These are phyloP conservation scores for Vachellia pachyceras DNA, from an alignment of 306 rosid species.

Conservation along the genomic window DNA sequence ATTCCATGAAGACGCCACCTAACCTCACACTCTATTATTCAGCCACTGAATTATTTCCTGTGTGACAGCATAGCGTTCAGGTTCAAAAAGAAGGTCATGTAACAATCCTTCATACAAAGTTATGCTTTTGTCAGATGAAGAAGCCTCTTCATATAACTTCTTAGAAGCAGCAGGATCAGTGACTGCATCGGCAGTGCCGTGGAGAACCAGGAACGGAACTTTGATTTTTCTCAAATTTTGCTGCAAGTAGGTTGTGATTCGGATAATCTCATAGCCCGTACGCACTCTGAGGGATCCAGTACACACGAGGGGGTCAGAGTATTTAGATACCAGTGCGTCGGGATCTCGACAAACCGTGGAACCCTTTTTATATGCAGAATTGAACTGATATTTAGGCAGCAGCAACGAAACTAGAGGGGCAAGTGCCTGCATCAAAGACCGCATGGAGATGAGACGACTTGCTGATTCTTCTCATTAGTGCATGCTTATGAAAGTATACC, in stretches of 20 bases:
- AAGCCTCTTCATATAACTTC: slow-evolving; percentile 74
- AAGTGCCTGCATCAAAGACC: slow-evolving; percentile 55
- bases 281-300: slow-evolving; percentile 76
- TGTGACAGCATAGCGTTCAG: slow-evolving; percentile 64
- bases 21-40: slow-evolving; percentile 54
- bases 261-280: slow-evolving; percentile 85
- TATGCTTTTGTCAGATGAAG: slow-evolving; percentile 77
- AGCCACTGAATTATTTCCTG: slow-evolving; percentile 76
- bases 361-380: slow-evolving; percentile 70
- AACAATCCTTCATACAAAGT: slow-evolving; percentile 68
- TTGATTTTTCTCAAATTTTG: slow-evolving; percentile 62
- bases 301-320: slow-evolving; percentile 87
- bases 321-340: slow-evolving; percentile 73
- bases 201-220: slow-evolving; percentile 88
- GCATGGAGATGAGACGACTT: not conserved
- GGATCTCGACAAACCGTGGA: slow-evolving; percentile 78
- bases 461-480: not conserved
- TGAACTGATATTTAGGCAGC: slow-evolving; percentile 70
- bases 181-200: slow-evolving; percentile 81
- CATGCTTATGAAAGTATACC: no score
- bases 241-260: slow-evolving; percentile 68
- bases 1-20: slow-evolving; percentile 17
- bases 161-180: slow-evolving; percentile 80
- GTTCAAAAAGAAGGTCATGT: slow-evolving; percentile 92
- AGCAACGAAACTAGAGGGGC: slow-evolving; percentile 79